These are phyloP conservation scores for Zygotorulaspora mrakii DNA, from an alignment of 1,139 yeast species.

Conservation along the genomic window DNA sequence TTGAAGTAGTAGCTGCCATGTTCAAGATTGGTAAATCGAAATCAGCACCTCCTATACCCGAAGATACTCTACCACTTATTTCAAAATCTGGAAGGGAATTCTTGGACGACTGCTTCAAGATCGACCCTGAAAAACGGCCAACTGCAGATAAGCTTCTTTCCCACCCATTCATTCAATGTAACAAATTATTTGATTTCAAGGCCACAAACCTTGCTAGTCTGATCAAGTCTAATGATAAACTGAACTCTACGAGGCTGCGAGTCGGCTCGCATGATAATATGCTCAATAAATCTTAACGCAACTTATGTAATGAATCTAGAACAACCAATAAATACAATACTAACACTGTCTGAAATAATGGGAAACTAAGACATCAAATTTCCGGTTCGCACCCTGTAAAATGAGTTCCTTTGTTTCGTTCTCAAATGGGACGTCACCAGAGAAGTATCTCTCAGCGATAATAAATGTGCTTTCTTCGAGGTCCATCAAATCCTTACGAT, in stretches of 20 bases:
- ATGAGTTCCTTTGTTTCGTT: constrained; percentile 24
- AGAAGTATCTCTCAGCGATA: constrained; percentile 25
- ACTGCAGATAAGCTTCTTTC: constrained; percentile 68
- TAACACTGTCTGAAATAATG: constrained; percentile 22
- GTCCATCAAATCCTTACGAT: constrained; percentile 16
- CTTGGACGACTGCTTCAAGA: constrained; percentile 71
- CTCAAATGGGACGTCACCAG: constrained; percentile 22
- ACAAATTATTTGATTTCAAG: constrained; percentile 52
- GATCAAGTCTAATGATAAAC: constrained; percentile 49
- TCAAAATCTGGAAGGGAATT: constrained; percentile 66
- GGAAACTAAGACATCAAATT: constrained; percentile 26
- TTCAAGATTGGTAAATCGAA: constrained; percentile 64
- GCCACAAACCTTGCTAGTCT: constrained; percentile 60
- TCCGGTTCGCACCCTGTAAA: constrained; percentile 24
- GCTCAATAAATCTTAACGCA: background rate
- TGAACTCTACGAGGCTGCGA: constrained; percentile 35
- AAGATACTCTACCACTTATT: constrained; percentile 65
- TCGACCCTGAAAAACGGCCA: constrained; percentile 80
- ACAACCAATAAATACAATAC: background rate
- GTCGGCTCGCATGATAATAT: constrained; percentile 25
- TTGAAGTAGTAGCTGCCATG: constrained; percentile 76
- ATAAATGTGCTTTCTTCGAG: constrained; percentile 31
- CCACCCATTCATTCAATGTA: constrained; percentile 58
- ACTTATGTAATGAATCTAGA: constrained; percentile 1
- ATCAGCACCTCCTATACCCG: constrained; percentile 94